These are phyloP conservation scores for Auricularia sp. DNA, from an alignment of 768 basidiomycete genomes.

Conservation along the genomic window DNA sequence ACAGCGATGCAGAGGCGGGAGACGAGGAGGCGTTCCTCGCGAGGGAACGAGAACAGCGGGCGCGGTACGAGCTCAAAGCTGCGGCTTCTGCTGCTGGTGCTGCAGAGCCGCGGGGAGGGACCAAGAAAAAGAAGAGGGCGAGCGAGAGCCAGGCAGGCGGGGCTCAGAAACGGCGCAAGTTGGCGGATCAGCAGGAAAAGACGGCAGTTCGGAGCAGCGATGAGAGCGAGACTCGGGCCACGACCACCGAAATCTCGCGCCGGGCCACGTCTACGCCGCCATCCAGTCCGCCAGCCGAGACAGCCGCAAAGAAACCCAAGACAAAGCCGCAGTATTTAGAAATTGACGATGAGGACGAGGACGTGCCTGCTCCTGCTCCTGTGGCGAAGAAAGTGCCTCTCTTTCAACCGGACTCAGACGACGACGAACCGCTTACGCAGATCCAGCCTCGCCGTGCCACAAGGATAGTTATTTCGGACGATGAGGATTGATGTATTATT, in stretches of 20 bases:
- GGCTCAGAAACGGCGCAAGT: not conserved
- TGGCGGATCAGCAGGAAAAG: not conserved
- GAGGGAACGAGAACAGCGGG: conserved; percentile 55
- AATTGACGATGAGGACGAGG: conserved; percentile 1
- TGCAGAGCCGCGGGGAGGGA: conserved; percentile 40
- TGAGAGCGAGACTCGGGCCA: not conserved
- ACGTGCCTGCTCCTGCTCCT: not conserved
- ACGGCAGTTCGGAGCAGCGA: not conserved
- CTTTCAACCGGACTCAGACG: not conserved
- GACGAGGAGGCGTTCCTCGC: conserved; percentile 77
- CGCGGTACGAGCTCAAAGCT: conserved; percentile 35
- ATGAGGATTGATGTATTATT: conserved; percentile 7
- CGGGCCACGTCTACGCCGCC: not conserved
- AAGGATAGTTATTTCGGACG: conserved; percentile 24
- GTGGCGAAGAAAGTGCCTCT: not conserved
- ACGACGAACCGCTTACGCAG: not conserved
- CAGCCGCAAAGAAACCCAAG: conserved; percentile 7
- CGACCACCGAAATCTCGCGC: not conserved
- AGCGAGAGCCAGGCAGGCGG: not conserved
- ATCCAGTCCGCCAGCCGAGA: not conserved
- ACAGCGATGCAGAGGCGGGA: conserved; percentile 77
- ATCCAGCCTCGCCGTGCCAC: not conserved
- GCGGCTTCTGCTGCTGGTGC: conserved; percentile 35
- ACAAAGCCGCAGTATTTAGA: conserved; percentile 6
- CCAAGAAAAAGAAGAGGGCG: conserved; percentile 25